Percentiles rank a stretch among this genome's conserved stretches.
phyloP scores from a whole-genome alignment of 495 filamentous ascomycete genomes.

The Cercophora samala region DNA sequence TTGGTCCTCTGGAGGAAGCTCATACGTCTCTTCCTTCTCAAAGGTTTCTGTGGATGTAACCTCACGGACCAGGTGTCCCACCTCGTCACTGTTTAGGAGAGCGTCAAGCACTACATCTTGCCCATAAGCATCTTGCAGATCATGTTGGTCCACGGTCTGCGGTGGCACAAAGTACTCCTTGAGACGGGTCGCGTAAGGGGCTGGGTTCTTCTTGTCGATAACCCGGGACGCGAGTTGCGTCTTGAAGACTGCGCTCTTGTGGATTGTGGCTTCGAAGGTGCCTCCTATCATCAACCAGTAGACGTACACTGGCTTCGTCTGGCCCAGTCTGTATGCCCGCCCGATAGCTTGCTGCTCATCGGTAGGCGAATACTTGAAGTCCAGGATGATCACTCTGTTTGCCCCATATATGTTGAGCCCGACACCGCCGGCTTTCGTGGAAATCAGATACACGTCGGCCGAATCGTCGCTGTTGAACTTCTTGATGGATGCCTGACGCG shows the following conservation, averaged over 20 bases:
- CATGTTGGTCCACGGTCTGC: constrained; percentile 47
- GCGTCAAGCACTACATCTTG: constrained; percentile 71
- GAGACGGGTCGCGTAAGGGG: constrained; percentile 52
- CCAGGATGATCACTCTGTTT: constrained; percentile 85
- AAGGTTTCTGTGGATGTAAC: constrained; percentile 45
- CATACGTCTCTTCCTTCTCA: constrained; percentile 43
- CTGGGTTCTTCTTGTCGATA: constrained; percentile 76
- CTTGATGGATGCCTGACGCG: constrained; percentile 60
- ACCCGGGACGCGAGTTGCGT: constrained; percentile 71
- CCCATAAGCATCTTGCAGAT: constrained; percentile 51
- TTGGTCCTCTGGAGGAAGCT: constrained; percentile 38
- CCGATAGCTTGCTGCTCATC: constrained; percentile 88
- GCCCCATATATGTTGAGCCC: constrained; percentile 82
- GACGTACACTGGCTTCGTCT: constrained; percentile 77
- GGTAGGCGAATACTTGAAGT: constrained; percentile 75
- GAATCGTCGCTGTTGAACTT: constrained; percentile 57
- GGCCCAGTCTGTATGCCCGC: constrained; percentile 82
- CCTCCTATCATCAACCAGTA: constrained; percentile 81
- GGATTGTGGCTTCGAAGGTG: constrained; percentile 70
- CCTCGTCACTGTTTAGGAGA: constrained; percentile 45
- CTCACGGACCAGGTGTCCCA: constrained; percentile 29
- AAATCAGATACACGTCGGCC: constrained; percentile 67
- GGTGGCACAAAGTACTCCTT: constrained; percentile 58
- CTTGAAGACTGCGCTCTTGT: constrained; percentile 75
- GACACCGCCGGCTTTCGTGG: constrained; percentile 74